These are phyloP conservation scores for Fusarium buharicum DNA, from an alignment of 2,329 filamentous ascomycete species.

Conservation along the genomic window DNA sequence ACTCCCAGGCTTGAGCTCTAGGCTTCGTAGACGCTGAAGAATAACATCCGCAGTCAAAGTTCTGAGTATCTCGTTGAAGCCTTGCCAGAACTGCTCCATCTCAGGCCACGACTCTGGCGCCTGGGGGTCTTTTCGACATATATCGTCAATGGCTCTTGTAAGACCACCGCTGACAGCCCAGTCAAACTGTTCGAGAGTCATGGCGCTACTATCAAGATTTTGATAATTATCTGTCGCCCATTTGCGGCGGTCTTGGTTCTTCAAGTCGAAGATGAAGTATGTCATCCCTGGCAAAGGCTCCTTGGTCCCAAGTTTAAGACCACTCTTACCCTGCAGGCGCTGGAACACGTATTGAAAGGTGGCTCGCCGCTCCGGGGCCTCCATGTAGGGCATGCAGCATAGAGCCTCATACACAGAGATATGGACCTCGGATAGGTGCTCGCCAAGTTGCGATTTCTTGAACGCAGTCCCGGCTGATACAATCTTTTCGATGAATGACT, in stretches of 20 bases:
- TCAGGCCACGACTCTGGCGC: constrained; percentile 53
- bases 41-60: constrained; percentile 79
- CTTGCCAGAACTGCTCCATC: constrained; percentile 82
- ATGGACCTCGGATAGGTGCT: constrained; percentile 68
- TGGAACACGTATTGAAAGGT: constrained; percentile 86
- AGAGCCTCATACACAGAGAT: constrained; percentile 88
- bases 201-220: constrained; percentile 64
- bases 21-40: constrained; percentile 78
- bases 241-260: constrained; percentile 65
- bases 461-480: constrained; percentile 59
- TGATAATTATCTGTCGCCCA: constrained; percentile 56
- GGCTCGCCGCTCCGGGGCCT: constrained; percentile 59
- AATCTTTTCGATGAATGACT: constrained; percentile 63
- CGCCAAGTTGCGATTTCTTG: constrained; percentile 59
- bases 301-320: constrained; percentile 78
- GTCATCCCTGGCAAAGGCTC: constrained; percentile 84
- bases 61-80: constrained; percentile 77
- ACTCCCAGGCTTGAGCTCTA: constrained; percentile 72
- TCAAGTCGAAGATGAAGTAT: constrained; percentile 76
- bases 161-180: constrained; percentile 85
- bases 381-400: constrained; percentile 83
- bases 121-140: constrained; percentile 60
- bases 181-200: constrained; percentile 81
- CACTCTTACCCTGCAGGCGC: constrained; percentile 75
- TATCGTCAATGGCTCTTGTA: constrained; percentile 70